Evolutionary conservation across 2,329 filamentous ascomycete species (phyloP), one percentile per base, ranked within the genome.

Genomic region (Aspergillus terreus): DNA sequence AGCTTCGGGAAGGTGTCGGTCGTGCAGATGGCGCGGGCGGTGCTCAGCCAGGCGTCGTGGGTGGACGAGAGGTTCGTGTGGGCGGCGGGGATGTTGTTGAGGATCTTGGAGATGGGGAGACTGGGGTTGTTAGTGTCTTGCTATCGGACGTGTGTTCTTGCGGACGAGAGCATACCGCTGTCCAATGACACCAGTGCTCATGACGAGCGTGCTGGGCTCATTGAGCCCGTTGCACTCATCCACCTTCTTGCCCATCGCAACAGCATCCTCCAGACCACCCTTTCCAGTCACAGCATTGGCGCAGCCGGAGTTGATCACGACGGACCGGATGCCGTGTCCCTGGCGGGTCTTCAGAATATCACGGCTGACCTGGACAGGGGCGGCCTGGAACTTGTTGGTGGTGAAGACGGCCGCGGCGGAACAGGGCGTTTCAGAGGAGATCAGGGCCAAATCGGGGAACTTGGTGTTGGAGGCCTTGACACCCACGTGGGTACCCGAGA

Each of bases 1-100:
- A 99, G 85, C 76, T 99, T 99, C 53, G 94, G 94, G 71, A 99
- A 99, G 3, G 94, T 97, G 73, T 99, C 94, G 14, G 94, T 99
- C 11, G 94, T 99, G 79, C 92, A 96, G 67, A 99, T 97, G 38
- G 94, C 92, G 63, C 85, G 86, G 52, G 94, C 94, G 41, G 90
- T 87, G 49, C 80, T 79, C 44, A 99, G 77, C 94, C 92, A 99
- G 73, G 94, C 83, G 54, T 88, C 82, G 73, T 97, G 92, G 6
- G 86, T 82, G 43, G 80, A 79, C 46, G 87, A 88, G 21, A 96
- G 81, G 52, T 82, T 82, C 54, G 80, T 76, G 66, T 90, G 83
- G 4, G 89, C 91, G 7, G 82, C 79, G 2, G 92, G 90, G 50
- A 99, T 90, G 52, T 88, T 87, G 66, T 83, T 78, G 44, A 92